phyloP scores from a whole-genome alignment of 2,329 filamentous ascomycete genomes.

The Colletotrichum scovillei region DNA sequence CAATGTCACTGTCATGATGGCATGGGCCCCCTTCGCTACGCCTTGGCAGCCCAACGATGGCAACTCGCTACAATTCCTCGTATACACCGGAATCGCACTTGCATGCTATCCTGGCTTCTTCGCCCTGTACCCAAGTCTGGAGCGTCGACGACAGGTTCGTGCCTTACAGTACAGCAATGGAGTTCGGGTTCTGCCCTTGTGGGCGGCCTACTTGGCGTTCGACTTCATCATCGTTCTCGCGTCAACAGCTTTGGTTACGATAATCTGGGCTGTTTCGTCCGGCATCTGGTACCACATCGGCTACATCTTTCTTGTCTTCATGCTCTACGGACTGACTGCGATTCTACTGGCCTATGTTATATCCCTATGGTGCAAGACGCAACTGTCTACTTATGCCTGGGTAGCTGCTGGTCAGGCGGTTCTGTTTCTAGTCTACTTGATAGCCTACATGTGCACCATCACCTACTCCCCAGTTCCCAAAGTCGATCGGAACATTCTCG shows the following conservation, averaged over 20 bases:
- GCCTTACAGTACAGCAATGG: constrained; percentile 93
- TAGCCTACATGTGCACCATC: constrained; percentile 74
- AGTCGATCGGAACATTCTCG: constrained; percentile 74
- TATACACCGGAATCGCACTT: constrained; percentile 85
- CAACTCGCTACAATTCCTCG: constrained; percentile 80
- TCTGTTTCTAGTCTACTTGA: constrained; percentile 77
- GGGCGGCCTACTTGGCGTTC: constrained; percentile 85
- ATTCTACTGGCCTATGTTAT: constrained; percentile 83
- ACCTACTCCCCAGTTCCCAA: constrained; percentile 74
- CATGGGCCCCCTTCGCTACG: constrained; percentile 80
- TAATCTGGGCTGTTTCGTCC: constrained; percentile 75
- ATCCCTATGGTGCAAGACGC: constrained; percentile 82
- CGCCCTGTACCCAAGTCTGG: constrained; percentile 87
- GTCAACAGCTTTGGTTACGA: constrained; percentile 73
- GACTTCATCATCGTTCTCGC: constrained; percentile 81
- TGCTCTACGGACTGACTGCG: constrained; percentile 77
- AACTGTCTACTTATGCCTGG: constrained; percentile 87
- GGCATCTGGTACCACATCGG: constrained; percentile 80
- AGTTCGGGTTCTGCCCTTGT: constrained; percentile 83
- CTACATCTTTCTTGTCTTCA: constrained; percentile 79
- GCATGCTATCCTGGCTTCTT: constrained; percentile 87
- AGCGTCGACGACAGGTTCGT: constrained; percentile 82
- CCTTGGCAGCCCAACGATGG: constrained; percentile 77
- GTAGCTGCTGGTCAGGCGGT: constrained; percentile 81
- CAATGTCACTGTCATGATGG: constrained; percentile 76